Evolutionary conservation across 257 asterid genomes (phyloP).

Genomic region (Knoxia roxburghii): DNA sequence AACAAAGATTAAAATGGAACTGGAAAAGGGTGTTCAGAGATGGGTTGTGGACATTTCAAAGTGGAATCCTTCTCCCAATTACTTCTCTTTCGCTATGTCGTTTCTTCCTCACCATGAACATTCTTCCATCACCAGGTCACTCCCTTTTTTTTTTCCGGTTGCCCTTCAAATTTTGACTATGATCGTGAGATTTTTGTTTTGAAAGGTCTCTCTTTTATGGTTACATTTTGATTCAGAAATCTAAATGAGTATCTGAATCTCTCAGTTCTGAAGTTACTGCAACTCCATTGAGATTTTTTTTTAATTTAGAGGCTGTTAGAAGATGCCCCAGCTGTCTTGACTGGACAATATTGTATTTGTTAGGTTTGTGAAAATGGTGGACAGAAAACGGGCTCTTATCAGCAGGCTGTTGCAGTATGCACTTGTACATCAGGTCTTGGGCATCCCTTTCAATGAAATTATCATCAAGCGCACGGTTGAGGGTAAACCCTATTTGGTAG

Average conservation of each 20-base stretch:
- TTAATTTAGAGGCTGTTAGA: neutral
- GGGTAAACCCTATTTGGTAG: conserved; percentile 78
- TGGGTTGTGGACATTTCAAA: conserved; percentile 63
- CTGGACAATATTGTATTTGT: conserved; percentile 7
- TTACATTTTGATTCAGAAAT: neutral
- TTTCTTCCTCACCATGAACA: conserved; percentile 60
- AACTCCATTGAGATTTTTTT: neutral
- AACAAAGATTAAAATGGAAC: conserved; percentile 22
- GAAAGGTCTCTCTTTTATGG: neutral
- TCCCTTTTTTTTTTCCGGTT: neutral
- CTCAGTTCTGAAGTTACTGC: neutral
- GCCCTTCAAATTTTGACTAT: neutral
- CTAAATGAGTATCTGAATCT: neutral
- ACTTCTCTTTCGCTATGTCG: conserved; percentile 41
- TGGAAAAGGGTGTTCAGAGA: conserved; percentile 55
- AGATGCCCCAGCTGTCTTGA: neutral
- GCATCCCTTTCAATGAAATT: conserved; percentile 52
- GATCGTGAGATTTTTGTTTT: neutral
- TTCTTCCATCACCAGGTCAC: conserved; percentile 57
- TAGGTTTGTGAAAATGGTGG: conserved; percentile 74
- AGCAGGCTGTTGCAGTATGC: conserved; percentile 81
- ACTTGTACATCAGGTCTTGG: conserved; percentile 52
- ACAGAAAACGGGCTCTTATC: conserved; percentile 59
- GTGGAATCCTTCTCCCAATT: conserved; percentile 57
- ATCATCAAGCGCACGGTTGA: conserved; percentile 48